Evolutionary conservation across 805 yeast species (phyloP).

Genomic region (Starmerella asiatica): DNA sequence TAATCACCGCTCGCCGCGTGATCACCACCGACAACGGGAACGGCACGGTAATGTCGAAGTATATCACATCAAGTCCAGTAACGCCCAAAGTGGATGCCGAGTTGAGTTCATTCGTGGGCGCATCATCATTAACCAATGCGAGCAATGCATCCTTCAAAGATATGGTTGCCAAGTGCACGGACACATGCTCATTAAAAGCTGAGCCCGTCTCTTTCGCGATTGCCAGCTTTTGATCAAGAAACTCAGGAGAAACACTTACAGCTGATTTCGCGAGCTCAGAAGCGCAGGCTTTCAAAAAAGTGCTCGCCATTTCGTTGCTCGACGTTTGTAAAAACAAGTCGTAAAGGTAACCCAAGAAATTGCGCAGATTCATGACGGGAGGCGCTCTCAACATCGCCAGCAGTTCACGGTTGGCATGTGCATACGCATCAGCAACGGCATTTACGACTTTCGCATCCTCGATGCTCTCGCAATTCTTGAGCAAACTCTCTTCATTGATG

Average conservation of each 20-base stretch:
- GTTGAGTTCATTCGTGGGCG: neutral
- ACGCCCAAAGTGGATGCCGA: neutral
- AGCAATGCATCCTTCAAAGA: slow-evolving; percentile 21
- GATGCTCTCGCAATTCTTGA: slow-evolving; percentile 23
- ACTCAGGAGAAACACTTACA: slow-evolving; percentile 25
- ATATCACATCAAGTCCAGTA: slow-evolving; percentile 26
- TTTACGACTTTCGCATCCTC: slow-evolving; percentile 38
- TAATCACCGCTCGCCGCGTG: slow-evolving; percentile 53
- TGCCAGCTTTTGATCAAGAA: slow-evolving; percentile 34
- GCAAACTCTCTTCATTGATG: slow-evolving; percentile 17
- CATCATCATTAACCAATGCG: slow-evolving; percentile 1
- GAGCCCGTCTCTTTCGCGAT: slow-evolving; percentile 22
- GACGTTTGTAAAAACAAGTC: slow-evolving; percentile 32
- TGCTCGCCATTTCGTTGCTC: slow-evolving; percentile 22
- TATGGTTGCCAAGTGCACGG: slow-evolving; percentile 27
- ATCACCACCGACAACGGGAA: slow-evolving; percentile 74
- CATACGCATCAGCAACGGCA: slow-evolving; percentile 47
- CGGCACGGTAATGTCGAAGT: slow-evolving; percentile 41
- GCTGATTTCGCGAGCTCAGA: neutral
- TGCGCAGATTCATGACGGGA: slow-evolving; percentile 42
- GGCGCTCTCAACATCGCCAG: slow-evolving; percentile 35
- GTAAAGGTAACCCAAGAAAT: slow-evolving; percentile 39
- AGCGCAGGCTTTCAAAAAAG: neutral
- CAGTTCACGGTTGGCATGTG: slow-evolving; percentile 51
- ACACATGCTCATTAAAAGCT: slow-evolving; percentile 20